These are phyloP conservation scores for Dispira simplex DNA, from an alignment of 192 early-diverging fungal genomes.

Conservation along the genomic window DNA sequence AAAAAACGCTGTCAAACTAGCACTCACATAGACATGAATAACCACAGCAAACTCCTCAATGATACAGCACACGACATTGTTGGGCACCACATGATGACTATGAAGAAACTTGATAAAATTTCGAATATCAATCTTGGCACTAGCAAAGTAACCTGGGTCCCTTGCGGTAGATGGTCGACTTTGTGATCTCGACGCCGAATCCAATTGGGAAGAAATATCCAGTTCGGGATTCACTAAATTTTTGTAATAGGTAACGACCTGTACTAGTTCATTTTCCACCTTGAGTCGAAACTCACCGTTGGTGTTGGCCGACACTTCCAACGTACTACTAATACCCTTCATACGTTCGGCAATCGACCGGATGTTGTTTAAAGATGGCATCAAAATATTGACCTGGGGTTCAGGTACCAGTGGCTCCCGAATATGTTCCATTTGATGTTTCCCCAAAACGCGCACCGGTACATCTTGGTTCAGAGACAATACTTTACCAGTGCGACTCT, in stretches of 20 bases:
- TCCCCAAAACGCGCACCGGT: slow-evolving; percentile 34
- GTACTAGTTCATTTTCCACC: slow-evolving; percentile 38
- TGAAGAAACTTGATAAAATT: slow-evolving; percentile 68
- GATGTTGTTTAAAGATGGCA: slow-evolving; percentile 53
- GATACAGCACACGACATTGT: slow-evolving; percentile 55
- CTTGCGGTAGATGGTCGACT: slow-evolving; percentile 18
- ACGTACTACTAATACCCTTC: slow-evolving; percentile 36
- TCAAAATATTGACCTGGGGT: slow-evolving; percentile 57
- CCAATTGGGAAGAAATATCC: slow-evolving; percentile 20
- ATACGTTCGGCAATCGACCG: slow-evolving; percentile 48
- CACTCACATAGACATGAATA: slow-evolving; percentile 30
- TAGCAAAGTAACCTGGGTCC: slow-evolving; percentile 36
- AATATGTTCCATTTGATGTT: slow-evolving; percentile 35
- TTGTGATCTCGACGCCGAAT: slow-evolving; percentile 17
- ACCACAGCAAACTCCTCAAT: slow-evolving; percentile 28
- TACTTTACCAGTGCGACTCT: slow-evolving; percentile 24
- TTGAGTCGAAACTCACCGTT: slow-evolving; percentile 42
- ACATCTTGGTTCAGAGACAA: slow-evolving; percentile 38
- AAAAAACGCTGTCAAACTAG: slow-evolving; percentile 6
- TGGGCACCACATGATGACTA: slow-evolving; percentile 58
- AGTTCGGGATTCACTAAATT: slow-evolving; percentile 41
- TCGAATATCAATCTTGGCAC: slow-evolving; percentile 45
- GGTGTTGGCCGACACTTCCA: slow-evolving; percentile 56
- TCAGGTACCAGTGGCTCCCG: slow-evolving; percentile 38
- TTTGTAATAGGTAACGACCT: slow-evolving; percentile 39